A percentile compares a stretch with the other conserved stretches of the same genome.
Evolutionary conservation across 2,329 filamentous ascomycete species (phyloP).

Genomic region (Arthrocladium fulminans): DNA sequence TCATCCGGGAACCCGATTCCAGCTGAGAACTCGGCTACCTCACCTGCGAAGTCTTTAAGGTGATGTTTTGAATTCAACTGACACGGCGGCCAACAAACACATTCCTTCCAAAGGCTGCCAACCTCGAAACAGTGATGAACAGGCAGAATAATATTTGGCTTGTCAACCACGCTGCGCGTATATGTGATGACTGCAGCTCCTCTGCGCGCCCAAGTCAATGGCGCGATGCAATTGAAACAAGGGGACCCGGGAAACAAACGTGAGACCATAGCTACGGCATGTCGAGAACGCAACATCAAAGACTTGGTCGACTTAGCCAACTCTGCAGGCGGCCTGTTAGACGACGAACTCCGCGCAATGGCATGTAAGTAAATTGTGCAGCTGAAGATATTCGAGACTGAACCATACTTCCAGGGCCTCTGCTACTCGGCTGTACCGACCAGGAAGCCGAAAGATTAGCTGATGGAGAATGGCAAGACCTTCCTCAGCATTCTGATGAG

Average conservation of each 20-base stretch:
- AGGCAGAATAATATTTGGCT: not conserved
- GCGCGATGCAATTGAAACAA: not conserved
- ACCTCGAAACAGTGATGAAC: slow-evolving; percentile 2
- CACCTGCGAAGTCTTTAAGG: not conserved
- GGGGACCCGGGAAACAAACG: not conserved
- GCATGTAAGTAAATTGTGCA: slow-evolving; percentile 58
- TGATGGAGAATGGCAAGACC: slow-evolving; percentile 44
- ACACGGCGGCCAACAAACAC: not conserved
- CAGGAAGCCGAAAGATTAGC: slow-evolving; percentile 8
- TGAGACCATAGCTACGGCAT: slow-evolving; percentile 50
- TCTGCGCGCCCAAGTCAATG: not conserved
- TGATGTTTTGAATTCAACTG: slow-evolving; percentile 1
- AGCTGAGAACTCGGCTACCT: slow-evolving; percentile 1
- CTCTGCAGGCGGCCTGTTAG: slow-evolving; percentile 57
- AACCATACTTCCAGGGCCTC: slow-evolving; percentile 34
- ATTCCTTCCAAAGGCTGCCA: not conserved
- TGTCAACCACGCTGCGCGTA: not conserved
- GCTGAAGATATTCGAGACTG: slow-evolving; percentile 12
- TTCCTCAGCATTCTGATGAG: slow-evolving; percentile 76
- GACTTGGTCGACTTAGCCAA: slow-evolving; percentile 51
- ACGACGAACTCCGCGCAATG: slow-evolving; percentile 57
- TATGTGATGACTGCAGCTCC: slow-evolving; percentile 1
- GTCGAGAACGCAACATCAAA: slow-evolving; percentile 48
- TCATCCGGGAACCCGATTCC: not conserved
- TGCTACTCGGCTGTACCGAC: slow-evolving; percentile 37